Base-by-base conservation (phyloP, 2,329 filamentous ascomycete species). In the Penicillium psychrosexuale region DNA sequence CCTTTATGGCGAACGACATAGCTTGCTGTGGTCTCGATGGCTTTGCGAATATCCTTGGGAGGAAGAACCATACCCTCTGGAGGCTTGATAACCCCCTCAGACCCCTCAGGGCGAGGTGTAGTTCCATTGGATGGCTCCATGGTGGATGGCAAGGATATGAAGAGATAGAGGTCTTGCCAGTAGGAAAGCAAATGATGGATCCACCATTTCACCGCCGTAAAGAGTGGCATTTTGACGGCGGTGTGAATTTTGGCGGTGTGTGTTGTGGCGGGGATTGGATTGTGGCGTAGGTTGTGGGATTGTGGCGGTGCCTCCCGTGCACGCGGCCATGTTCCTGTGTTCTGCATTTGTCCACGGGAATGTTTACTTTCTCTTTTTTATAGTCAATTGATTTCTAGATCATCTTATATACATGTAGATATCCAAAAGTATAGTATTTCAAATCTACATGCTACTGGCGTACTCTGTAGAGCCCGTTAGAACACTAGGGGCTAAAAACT, bases 11-110 rank as follows among this genome's bases (percentile, higher is more conserved):
- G 82, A 56, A 87, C 86, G 55, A 97, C 90, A 71, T 95, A 97
- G 44, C 91, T 91, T 50, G 94, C 93, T 12, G 93, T 96, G 78
- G 96, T 97, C 74, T 97, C 92, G 68, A 99, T 86, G 63, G 93
- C 83, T 19, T 80, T 80, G 79, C 91, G 87, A 68, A 97, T 91
- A 69, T 92, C 89, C 70, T 86, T 84, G 0, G 85, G 94, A 22
- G 94, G 94, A 51, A 97, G 82, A 53, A 97, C 89, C 61, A 96
- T 82, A 59, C 91, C 91, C 55, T 86, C 78, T 3, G 93, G 93
- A 33, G 90, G 86, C 72, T 91, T 93, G 71, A 86, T 83, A 59
- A 86, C 83, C 60, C 91, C 75, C 52, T 84, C 80, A 59, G 86
- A 83, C 60, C 91, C 75, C 52, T 84, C 80, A 22, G 73, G 69